phyloP scores from a whole-genome alignment of 768 basidiomycete genomes.

The Lactarius tabidus region DNA sequence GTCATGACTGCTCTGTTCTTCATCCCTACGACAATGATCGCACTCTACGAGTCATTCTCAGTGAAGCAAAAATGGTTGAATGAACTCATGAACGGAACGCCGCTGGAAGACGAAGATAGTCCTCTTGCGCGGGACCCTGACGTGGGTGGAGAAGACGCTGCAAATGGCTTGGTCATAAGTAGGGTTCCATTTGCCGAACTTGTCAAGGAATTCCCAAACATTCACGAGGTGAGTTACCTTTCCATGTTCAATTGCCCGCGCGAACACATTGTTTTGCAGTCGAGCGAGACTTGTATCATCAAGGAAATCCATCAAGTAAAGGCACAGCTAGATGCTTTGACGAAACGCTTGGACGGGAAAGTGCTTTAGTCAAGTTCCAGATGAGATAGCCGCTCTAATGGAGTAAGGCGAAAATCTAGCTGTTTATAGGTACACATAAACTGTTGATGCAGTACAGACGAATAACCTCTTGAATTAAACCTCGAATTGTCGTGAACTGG shows the following conservation, averaged over 20 bases:
- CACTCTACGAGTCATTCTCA: slow-evolving; percentile 66
- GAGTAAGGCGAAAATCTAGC: neutral
- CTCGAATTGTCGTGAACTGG: slow-evolving; percentile 9
- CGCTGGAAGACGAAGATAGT: slow-evolving; percentile 57
- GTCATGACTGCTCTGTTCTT: slow-evolving; percentile 83
- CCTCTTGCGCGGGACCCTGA: slow-evolving; percentile 55
- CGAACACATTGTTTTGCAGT: slow-evolving; percentile 40
- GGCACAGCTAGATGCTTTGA: slow-evolving; percentile 37
- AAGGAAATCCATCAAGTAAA: slow-evolving; percentile 59
- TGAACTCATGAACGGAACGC: slow-evolving; percentile 52
- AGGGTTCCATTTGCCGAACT: slow-evolving; percentile 67
- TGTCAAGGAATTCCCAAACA: slow-evolving; percentile 69
- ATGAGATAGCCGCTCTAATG: neutral
- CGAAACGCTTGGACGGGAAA: slow-evolving; percentile 34
- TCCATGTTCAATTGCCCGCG: slow-evolving; percentile 10
- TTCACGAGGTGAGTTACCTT: slow-evolving; percentile 49
- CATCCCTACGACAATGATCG: slow-evolving; percentile 68
- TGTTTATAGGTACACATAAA: neutral
- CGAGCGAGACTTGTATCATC: slow-evolving; percentile 63
- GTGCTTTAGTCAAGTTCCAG: slow-evolving; percentile 11
- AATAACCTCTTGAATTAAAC: neutral
- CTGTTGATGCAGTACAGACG: neutral
- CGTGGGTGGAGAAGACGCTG: slow-evolving; percentile 51
- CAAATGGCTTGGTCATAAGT: slow-evolving; percentile 58
- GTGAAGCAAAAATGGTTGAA: slow-evolving; percentile 56